phyloP scores from a whole-genome alignment of 331 rosid genomes.

The Stylosanthes scabra region DNA sequence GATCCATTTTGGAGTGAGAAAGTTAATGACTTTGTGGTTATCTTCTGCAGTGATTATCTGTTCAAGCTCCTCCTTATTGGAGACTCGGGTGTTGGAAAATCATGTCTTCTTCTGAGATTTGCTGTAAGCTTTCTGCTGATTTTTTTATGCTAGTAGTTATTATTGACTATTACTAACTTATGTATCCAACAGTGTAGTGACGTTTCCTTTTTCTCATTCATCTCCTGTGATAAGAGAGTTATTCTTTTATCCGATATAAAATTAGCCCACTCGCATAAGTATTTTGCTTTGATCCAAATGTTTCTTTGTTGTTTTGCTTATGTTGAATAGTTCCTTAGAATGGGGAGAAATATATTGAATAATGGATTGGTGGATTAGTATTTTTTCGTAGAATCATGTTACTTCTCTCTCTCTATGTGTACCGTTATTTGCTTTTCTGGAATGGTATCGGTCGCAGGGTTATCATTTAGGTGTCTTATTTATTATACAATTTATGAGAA shows the following conservation, averaged over 20 bases:
- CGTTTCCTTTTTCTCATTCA: neutral
- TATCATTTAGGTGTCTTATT: neutral
- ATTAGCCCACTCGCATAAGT: conserved; percentile 6
- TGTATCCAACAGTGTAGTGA: conserved; percentile 1
- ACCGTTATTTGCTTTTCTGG: neutral
- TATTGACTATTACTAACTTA: conserved; percentile 13
- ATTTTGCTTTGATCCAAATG: neutral
- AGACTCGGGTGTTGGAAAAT: conserved; percentile 79
- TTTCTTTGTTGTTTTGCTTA: conserved; percentile 11
- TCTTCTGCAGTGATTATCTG: conserved; percentile 62
- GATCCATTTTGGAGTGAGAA: conserved; percentile 12
- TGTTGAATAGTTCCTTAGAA: conserved; percentile 3
- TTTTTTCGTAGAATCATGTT: neutral
- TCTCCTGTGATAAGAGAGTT: neutral
- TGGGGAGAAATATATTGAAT: neutral
- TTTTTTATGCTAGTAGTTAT: conserved; percentile 17
- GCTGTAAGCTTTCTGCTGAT: conserved; percentile 49
- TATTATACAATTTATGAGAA: neutral
- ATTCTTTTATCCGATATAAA: neutral
- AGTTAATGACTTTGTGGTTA: conserved; percentile 10
- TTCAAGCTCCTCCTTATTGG: conserved; percentile 78
- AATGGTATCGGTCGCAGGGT: neutral
- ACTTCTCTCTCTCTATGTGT: neutral
- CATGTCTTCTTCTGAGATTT: conserved; percentile 74
- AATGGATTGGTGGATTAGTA: conserved; percentile 14